Evolutionary conservation across 2,329 filamentous ascomycete genomes (phyloP).

Genomic region (Cladosporium sp.): DNA sequence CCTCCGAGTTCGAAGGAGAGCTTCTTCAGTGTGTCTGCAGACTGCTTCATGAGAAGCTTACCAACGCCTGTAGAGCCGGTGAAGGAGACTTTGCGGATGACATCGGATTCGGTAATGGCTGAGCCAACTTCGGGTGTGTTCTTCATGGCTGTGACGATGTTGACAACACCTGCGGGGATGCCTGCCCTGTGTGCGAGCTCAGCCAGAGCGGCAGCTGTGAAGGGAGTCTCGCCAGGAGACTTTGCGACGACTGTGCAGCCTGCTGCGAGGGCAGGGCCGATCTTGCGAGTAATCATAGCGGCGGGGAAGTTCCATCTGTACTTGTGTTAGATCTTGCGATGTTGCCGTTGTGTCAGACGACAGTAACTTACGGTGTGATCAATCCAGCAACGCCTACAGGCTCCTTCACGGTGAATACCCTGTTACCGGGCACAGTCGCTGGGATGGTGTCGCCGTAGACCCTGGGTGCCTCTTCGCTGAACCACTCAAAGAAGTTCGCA

Average conservation of each 20-base stretch:
- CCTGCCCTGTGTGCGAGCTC: conserved; percentile 84
- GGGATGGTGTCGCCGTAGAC: conserved; percentile 72
- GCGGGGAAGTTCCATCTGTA: conserved; percentile 67
- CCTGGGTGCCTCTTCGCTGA: conserved; percentile 71
- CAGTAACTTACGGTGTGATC: conserved; percentile 58
- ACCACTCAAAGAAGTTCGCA: conserved; percentile 75
- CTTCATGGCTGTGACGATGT: conserved; percentile 73
- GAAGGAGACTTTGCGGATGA: conserved; percentile 86
- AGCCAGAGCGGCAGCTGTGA: conserved; percentile 80
- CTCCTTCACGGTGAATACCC: conserved; percentile 75
- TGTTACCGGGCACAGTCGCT: conserved; percentile 64
- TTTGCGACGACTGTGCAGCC: conserved; percentile 94
- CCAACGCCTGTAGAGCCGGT: conserved; percentile 69
- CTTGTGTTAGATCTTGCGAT: neutral
- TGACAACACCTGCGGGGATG: conserved; percentile 85
- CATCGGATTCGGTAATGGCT: conserved; percentile 69
- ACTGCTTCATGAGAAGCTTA: conserved; percentile 84
- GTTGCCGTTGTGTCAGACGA: neutral
- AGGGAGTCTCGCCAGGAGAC: conserved; percentile 86
- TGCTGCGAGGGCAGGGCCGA: conserved; percentile 66
- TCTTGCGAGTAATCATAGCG: conserved; percentile 47
- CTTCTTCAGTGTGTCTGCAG: conserved; percentile 77
- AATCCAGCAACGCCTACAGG: conserved; percentile 79
- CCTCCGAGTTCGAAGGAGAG: conserved; percentile 88
- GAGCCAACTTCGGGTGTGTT: conserved; percentile 79